Evolutionary conservation across 148 eudicot species (phyloP).

Genomic region (Camellia granthamiana): DNA sequence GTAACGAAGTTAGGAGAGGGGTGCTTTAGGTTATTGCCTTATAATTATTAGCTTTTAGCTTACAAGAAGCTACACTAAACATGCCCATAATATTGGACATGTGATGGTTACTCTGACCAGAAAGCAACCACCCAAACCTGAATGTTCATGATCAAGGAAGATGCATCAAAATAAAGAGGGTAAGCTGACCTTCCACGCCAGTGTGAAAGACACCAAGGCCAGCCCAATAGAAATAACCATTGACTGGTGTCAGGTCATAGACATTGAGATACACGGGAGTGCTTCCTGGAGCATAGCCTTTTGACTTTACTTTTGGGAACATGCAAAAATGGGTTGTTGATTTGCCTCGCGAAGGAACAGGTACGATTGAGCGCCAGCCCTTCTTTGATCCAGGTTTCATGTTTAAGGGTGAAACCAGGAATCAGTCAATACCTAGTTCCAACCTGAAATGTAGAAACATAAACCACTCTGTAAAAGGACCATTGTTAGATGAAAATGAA

Average conservation of each 20-base stretch:
- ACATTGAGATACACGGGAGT: slow-evolving; percentile 83
- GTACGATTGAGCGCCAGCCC: slow-evolving; percentile 41
- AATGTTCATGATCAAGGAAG: neutral
- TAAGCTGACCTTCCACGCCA: slow-evolving; percentile 69
- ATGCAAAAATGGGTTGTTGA: slow-evolving; percentile 49
- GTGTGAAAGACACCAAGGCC: slow-evolving; percentile 87
- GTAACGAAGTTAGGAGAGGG: no score
- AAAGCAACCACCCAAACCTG: neutral
- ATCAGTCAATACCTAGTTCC: slow-evolving; percentile 35
- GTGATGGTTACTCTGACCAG: neutral
- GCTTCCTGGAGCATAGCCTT: slow-evolving; percentile 40
- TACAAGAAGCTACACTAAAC: no score
- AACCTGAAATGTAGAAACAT: slow-evolving; percentile 35
- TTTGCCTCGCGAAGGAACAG: slow-evolving; percentile 37
- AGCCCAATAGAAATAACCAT: slow-evolving; percentile 89
- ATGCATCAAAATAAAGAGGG: slow-evolving; percentile 10
- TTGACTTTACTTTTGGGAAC: slow-evolving; percentile 60
- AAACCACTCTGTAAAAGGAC: neutral
- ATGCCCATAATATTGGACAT: neutral
- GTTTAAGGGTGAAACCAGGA: slow-evolving; percentile 32
- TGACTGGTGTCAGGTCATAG: slow-evolving; percentile 74
- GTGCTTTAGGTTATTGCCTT: no score
- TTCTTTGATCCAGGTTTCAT: slow-evolving; percentile 48
- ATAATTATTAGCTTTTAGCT: no score
- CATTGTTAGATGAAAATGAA: neutral